Conservation (phyloP, 768 basidiomycete genomes). For the Mycena alexandri region DNA sequence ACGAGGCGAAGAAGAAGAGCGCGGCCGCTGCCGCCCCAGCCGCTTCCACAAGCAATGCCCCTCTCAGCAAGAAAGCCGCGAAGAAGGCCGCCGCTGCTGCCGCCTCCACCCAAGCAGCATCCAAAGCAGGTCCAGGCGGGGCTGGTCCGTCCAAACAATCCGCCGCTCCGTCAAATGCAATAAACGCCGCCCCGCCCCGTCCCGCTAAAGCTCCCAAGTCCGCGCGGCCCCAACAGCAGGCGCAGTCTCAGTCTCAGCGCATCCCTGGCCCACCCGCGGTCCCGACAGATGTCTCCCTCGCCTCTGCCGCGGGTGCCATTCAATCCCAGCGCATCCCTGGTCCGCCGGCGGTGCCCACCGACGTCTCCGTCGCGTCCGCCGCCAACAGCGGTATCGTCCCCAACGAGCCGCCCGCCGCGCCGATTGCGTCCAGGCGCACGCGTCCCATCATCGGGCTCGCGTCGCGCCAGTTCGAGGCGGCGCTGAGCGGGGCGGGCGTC, state of each 20-base stretch:
- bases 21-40: slow-evolving; percentile 40
- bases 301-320: too few species aligned
- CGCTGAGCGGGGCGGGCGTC: slow-evolving; percentile 62
- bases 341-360: slow-evolving; percentile 28
- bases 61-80: slow-evolving; percentile 50
- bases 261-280: too few species aligned
- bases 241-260: slow-evolving; percentile 1
- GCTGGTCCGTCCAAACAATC: slow-evolving; percentile 46
- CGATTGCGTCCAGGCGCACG: slow-evolving; percentile 35
- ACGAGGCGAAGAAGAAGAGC: slow-evolving; percentile 52
- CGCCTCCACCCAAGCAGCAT: slow-evolving; percentile 34
- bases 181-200: slow-evolving; percentile 39
- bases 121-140: slow-evolving; percentile 42
- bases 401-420: slow-evolving; percentile 22
- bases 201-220: slow-evolving; percentile 40
- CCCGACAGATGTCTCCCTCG: too few species aligned
- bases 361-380: slow-evolving; percentile 32
- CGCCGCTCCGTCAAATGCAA: slow-evolving; percentile 4
- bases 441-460: slow-evolving; percentile 62
- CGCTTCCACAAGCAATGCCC: slow-evolving; percentile 29
- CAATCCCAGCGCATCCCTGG: slow-evolving; percentile 17
- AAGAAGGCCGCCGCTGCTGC: slow-evolving; percentile 45
- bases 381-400: slow-evolving; percentile 10
- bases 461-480: slow-evolving; percentile 64
- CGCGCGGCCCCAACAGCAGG: slow-evolving; percentile 5